Conservation (phyloP, 139 green algal species). For the Zygnema circumcarinatum region DNA sequence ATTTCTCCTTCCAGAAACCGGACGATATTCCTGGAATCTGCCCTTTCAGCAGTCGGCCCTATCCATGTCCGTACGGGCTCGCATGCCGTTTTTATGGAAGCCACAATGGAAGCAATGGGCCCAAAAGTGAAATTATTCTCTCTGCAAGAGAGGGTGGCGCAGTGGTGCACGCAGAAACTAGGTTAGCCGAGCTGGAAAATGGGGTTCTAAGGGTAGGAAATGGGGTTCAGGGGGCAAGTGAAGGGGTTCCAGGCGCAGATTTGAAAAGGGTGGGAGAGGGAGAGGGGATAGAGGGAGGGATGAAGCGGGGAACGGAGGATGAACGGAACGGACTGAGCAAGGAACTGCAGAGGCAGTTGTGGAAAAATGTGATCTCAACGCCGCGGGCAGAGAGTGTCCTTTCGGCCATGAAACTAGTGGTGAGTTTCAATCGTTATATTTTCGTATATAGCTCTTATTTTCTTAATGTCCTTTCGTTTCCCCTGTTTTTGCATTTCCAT, state of each 20-base stretch:
- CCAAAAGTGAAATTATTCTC: too few species aligned
- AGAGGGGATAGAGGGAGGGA: neutral
- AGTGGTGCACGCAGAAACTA: too few species aligned
- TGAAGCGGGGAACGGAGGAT: neutral
- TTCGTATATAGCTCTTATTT: neutral
- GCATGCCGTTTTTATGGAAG: conserved; percentile 49
- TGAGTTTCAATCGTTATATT: conserved; percentile 18
- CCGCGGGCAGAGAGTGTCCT: conserved; percentile 25
- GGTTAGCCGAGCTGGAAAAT: too few species aligned
- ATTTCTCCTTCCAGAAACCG: conserved; percentile 38
- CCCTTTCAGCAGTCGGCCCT: conserved; percentile 20
- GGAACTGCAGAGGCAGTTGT: conserved; percentile 46
- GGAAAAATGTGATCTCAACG: conserved; percentile 26
- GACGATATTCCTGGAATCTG: conserved; percentile 36
- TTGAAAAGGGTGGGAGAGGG: too few species aligned
- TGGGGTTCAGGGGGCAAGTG: too few species aligned
- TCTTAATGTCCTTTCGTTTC: neutral
- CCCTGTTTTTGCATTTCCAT: too few species aligned
- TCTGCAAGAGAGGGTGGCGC: too few species aligned
- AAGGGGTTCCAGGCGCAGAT: too few species aligned
- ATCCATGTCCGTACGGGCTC: conserved; percentile 51
- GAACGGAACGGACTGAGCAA: conserved; percentile 44
- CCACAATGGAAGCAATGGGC: conserved; percentile 2
- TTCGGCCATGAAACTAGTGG: conserved; percentile 4
- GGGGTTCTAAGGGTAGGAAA: too few species aligned